Base-by-base conservation (phyloP, 331 rosid species). In the Quercus phellos region DNA sequence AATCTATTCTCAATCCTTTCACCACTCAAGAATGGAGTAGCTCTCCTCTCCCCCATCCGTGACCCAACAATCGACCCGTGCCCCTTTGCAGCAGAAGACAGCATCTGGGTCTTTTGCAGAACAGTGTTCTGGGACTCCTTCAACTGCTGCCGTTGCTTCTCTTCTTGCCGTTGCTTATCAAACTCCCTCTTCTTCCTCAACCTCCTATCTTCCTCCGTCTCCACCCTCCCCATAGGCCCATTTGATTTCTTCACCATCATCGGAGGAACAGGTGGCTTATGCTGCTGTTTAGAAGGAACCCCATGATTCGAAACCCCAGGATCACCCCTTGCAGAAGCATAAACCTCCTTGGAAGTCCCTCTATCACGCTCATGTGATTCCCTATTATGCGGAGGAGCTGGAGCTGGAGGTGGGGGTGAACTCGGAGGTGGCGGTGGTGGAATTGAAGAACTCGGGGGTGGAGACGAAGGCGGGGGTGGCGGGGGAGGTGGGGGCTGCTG, bases 1-100 rank as follows among this genome's bases (percentile, higher is more conserved):
- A 95, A 87, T 90, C 97, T 91, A 88, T 93, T 95, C 84, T 95
- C 99, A 46, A 88, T 78, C 88, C 99, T 91, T 85, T 95, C 99
- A 14, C 90, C 83, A 18, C 90, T 85, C 83, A 95, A 82, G 51
- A 95, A 89, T 5, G 95, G 87, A 82, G 96, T 74, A 56, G 87
- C 51, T 81, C 88, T 90, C 87, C 89, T 90, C 43, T 95, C 98
- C 43, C 97, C 98, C 89, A 90, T 90, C 69, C 98, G 90, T 1
- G 97, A 91, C 79, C 97, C 99, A 8, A 72, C 89, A 86, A 93
- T 77, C 1, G 98, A 88, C 61, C 98, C 96, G 24, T 85, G 99
- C 53, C 81, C 99, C 84, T 90, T 94, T 67, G 93, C 96, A 72
- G 97, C 96, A 72, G 97, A 81, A 29, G 98, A 84, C 76, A 87